These are phyloP conservation scores for Isabelozyma pseudorhagii DNA, from an alignment of 805 yeast species.

Conservation along the genomic window DNA sequence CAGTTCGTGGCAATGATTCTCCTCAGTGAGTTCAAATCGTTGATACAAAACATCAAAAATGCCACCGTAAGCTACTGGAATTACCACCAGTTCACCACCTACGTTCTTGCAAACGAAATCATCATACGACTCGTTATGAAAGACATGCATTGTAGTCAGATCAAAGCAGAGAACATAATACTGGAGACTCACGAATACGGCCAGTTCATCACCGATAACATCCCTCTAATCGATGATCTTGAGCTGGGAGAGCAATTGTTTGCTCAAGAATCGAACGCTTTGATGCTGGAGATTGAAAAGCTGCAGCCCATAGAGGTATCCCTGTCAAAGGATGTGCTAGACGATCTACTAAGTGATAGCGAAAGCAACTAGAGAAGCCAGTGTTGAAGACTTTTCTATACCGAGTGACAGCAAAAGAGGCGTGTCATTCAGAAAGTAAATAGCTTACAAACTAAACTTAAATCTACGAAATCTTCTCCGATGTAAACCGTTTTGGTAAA, in stretches of 20 bases:
- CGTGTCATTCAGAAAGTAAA: too few relatives aligned
- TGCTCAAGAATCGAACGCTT: constrained; percentile 5
- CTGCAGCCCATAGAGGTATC: not conserved
- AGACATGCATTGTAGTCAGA: constrained; percentile 37
- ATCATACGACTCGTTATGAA: constrained; percentile 48
- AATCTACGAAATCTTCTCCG: too few relatives aligned
- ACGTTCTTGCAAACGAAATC: constrained; percentile 64
- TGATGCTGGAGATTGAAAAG: constrained; percentile 5
- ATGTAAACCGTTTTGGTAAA: too few relatives aligned
- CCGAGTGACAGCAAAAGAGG: too few relatives aligned
- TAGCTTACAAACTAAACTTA: too few relatives aligned
- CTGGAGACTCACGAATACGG: constrained; percentile 50
- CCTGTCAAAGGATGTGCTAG: not conserved
- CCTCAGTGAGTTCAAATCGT: constrained; percentile 16
- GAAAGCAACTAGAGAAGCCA: not conserved
- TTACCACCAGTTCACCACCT: constrained; percentile 48
- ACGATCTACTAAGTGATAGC: not conserved
- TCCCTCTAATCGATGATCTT: constrained; percentile 27
- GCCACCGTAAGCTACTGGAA: constrained; percentile 62
- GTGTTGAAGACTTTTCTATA: too few relatives aligned
- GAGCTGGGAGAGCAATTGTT: constrained; percentile 8
- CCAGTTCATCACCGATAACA: constrained; percentile 25
- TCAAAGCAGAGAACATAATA: constrained; percentile 46
- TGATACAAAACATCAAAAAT: constrained; percentile 21
- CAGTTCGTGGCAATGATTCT: constrained; percentile 46